Percentiles rank a stretch among this genome's conserved stretches.
Conservation (phyloP, 345 rosid genomes). For the Dipteronia dyeriana region DNA sequence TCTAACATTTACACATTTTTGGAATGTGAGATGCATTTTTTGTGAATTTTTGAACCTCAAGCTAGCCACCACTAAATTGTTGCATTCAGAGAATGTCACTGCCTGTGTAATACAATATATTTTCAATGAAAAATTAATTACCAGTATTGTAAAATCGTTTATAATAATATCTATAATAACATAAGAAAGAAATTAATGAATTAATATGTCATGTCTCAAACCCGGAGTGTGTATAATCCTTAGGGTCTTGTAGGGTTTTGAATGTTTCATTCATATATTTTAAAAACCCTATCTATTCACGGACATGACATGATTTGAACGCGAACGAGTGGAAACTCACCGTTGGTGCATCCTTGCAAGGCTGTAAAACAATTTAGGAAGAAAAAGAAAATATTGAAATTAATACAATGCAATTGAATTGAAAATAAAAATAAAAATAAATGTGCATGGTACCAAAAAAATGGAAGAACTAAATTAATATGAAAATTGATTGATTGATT, state of each 20-base stretch:
- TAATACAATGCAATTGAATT: neutral
- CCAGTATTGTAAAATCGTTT: too few species aligned
- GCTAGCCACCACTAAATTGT: slow-evolving; percentile 53
- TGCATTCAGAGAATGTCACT: slow-evolving; percentile 65
- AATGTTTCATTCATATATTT: too few species aligned
- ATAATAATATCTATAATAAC: too few species aligned
- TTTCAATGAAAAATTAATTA: too few species aligned
- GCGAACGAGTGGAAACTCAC: slow-evolving; percentile 39
- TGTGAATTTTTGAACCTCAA: slow-evolving; percentile 71
- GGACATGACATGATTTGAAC: neutral
- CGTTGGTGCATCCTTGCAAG: slow-evolving; percentile 80
- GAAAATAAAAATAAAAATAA: neutral
- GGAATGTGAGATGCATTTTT: slow-evolving; percentile 71
- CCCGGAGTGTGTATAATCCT: too few species aligned
- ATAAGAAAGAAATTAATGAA: too few species aligned
- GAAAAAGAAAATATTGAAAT: slow-evolving; percentile 1
- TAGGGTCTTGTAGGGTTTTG: too few species aligned
- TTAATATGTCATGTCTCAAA: too few species aligned
- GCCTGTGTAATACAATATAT: slow-evolving; percentile 46
- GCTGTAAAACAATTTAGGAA: slow-evolving; percentile 43
- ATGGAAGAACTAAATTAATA: neutral
- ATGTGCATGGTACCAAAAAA: neutral
- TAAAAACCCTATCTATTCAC: neutral
- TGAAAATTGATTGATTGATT: neutral
- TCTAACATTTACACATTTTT: slow-evolving; percentile 53